Evolutionary conservation across 2,329 filamentous ascomycete species (phyloP).

Genomic region (Fusarium poae): DNA sequence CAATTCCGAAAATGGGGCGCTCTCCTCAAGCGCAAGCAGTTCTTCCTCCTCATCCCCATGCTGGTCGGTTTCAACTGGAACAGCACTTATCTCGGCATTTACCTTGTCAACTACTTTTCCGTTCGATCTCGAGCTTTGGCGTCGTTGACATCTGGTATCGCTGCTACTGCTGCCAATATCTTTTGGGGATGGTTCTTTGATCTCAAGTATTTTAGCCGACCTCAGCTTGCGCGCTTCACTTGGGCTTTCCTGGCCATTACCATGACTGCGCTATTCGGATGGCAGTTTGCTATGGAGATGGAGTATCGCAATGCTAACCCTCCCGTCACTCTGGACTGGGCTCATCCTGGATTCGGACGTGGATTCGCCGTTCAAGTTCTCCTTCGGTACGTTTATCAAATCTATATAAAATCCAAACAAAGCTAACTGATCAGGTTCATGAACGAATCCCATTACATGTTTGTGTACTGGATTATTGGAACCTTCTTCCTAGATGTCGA

Average conservation of each 20-base stretch:
- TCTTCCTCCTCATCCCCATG: conserved; percentile 63
- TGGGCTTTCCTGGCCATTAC: conserved; percentile 58
- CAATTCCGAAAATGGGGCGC: conserved; percentile 46
- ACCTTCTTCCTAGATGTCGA: conserved; percentile 65
- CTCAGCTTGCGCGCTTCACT: conserved; percentile 57
- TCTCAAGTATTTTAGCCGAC: conserved; percentile 57
- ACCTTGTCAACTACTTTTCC: conserved; percentile 65
- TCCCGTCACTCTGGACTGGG: conserved; percentile 61
- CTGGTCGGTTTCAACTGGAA: conserved; percentile 66
- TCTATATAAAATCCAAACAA: rapidly evolving
- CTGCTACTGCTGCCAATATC: conserved; percentile 60
- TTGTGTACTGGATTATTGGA: conserved; percentile 65
- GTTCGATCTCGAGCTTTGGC: conserved; percentile 62
- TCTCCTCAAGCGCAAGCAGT: conserved; percentile 59
- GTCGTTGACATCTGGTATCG: conserved; percentile 60
- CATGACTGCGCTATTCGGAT: conserved; percentile 60
- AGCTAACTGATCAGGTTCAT: conserved; percentile 54
- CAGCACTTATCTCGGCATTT: conserved; percentile 64
- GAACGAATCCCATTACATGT: conserved; percentile 66
- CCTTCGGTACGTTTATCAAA: conserved; percentile 53
- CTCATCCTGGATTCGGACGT: conserved; percentile 58
- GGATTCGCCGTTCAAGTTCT: conserved; percentile 63
- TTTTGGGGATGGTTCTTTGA: conserved; percentile 66
- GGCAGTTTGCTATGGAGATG: conserved; percentile 63
- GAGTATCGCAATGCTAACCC: conserved; percentile 57